These are phyloP conservation scores for Thermothelomyces thermophilus DNA, from an alignment of 2,329 filamentous ascomycete species.

Conservation along the genomic window DNA sequence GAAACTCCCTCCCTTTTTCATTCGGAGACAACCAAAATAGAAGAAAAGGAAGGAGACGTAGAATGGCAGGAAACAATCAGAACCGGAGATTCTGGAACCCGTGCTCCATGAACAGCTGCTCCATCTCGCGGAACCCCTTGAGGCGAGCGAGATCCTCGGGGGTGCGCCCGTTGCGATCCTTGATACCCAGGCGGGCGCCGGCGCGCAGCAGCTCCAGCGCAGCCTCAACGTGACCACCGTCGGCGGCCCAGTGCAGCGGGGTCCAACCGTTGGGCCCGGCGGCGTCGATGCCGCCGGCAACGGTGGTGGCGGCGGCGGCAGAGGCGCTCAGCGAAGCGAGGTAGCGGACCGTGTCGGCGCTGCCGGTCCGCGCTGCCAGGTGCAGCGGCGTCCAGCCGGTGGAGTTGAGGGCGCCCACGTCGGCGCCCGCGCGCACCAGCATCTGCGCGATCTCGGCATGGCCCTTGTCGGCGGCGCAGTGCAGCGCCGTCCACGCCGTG, in stretches of 20 bases:
- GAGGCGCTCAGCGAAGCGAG: neutral
- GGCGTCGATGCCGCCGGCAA: neutral
- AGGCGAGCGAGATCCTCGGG: neutral
- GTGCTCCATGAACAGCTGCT: neutral
- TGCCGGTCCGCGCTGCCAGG: neutral
- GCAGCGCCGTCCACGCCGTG: neutral
- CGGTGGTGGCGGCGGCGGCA: neutral
- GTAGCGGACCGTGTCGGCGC: neutral
- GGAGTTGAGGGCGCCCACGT: neutral
- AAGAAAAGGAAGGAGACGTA: no score
- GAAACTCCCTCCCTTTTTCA: no score
- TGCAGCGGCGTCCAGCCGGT: neutral
- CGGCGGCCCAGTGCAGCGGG: neutral
- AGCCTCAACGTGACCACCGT: neutral
- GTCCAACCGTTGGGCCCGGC: neutral
- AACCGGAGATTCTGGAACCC: neutral
- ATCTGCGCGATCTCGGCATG: neutral
- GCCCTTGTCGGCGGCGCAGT: neutral
- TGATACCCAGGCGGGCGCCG: neutral
- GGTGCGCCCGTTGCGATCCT: neutral
- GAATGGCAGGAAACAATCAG: no score
- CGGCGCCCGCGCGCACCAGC: neutral
- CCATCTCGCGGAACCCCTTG: neutral
- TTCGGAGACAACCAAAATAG: no score
- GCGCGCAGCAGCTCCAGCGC: neutral